Conservation (phyloP, 2,329 filamentous ascomycete species). For the Paramyrothecium roridum region DNA sequence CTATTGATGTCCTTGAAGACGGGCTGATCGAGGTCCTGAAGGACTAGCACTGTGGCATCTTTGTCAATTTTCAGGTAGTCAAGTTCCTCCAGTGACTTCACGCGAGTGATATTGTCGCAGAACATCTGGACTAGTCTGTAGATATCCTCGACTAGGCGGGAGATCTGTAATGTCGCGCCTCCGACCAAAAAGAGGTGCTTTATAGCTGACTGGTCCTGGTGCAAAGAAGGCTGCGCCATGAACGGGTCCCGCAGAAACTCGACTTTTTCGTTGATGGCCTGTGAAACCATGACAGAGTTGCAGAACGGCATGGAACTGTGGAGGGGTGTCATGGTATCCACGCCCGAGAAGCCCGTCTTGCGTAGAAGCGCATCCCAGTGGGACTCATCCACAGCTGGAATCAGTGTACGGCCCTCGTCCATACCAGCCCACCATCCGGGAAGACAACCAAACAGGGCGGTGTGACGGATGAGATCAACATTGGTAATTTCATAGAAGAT, state of each 20-base stretch:
- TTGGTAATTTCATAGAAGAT: neutral
- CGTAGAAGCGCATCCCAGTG: neutral
- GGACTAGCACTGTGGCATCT: neutral
- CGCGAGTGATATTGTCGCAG: no score
- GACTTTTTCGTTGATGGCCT: neutral
- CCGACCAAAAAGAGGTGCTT: neutral
- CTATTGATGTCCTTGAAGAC: neutral
- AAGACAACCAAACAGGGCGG: neutral
- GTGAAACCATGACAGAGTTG: neutral
- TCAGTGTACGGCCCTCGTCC: neutral
- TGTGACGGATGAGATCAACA: no score
- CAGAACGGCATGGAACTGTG: neutral
- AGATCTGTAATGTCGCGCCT: neutral
- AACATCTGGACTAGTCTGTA: neutral
- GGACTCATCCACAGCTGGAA: neutral
- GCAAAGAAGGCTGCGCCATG: no score
- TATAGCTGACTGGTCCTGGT: no score
- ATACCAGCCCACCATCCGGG: neutral
- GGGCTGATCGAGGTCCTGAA: neutral
- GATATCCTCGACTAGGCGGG: neutral
- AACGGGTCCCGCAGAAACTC: neutral
- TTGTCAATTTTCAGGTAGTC: neutral
- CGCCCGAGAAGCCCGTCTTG: neutral
- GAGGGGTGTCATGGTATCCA: neutral
- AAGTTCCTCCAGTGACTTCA: neutral